Conservation (phyloP, 352 stramenopile species). For the Chrysophaeum taylorii region DNA sequence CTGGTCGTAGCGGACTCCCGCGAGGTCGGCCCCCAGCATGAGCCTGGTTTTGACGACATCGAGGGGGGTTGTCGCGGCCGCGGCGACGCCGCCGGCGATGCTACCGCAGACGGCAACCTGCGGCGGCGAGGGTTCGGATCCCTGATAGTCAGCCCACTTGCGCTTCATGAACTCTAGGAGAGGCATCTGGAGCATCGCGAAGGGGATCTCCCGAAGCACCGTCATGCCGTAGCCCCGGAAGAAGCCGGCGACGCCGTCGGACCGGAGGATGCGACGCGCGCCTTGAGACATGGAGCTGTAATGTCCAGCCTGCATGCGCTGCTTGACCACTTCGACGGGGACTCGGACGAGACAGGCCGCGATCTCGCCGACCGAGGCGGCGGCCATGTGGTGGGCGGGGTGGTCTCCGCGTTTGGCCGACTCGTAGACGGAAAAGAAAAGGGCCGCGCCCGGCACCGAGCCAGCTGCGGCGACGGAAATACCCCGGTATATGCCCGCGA, state of each 20-base stretch:
- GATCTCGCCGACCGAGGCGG: slow-evolving; percentile 84
- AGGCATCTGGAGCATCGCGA: slow-evolving; percentile 99
- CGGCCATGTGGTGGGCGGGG: slow-evolving; percentile 71
- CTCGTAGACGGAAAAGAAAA: slow-evolving; percentile 72
- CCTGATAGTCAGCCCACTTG: slow-evolving; percentile 33
- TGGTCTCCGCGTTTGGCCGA: slow-evolving; percentile 24
- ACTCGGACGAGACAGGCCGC: slow-evolving; percentile 93
- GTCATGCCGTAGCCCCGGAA: slow-evolving; percentile 95
- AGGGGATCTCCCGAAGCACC: slow-evolving; percentile 96
- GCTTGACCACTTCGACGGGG: slow-evolving; percentile 97
- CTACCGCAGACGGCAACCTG: slow-evolving; percentile 87
- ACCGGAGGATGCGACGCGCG: not conserved
- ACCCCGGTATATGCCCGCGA: slow-evolving; percentile 66
- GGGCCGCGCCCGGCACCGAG: slow-evolving; percentile 53
- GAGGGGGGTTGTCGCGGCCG: slow-evolving; percentile 93
- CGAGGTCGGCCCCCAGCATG: slow-evolving; percentile 84
- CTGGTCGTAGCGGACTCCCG: slow-evolving; percentile 77
- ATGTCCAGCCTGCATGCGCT: slow-evolving; percentile 86
- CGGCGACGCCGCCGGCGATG: slow-evolving; percentile 82
- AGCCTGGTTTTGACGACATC: slow-evolving; percentile 97
- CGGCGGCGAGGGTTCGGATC: slow-evolving; percentile 43
- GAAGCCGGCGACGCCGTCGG: slow-evolving; percentile 52
- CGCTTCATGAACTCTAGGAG: slow-evolving; percentile 93
- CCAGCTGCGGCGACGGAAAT: slow-evolving; percentile 54
- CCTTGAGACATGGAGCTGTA: not conserved